phyloP scores from a whole-genome alignment of 2,329 filamentous ascomycete genomes.

The Albifimbria verrucaria region DNA sequence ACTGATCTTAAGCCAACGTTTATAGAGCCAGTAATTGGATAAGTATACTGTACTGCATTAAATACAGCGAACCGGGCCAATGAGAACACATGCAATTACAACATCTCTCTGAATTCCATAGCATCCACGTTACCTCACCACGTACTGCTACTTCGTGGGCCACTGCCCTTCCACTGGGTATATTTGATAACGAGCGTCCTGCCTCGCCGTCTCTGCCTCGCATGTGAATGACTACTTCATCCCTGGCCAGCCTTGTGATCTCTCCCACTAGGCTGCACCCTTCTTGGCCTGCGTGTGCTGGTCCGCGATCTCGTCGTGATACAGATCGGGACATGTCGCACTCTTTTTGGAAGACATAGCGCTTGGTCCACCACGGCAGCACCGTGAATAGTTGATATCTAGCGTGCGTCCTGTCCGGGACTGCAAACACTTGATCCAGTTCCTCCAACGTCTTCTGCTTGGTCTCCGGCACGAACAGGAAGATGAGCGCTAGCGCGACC shows the following conservation, averaged over 20 bases:
- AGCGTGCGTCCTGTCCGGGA: slow-evolving; percentile 27
- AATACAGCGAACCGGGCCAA: no score
- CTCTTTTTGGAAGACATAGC: slow-evolving; percentile 23
- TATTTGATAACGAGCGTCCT: not conserved
- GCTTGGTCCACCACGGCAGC: slow-evolving; percentile 29
- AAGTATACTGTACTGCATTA: no score
- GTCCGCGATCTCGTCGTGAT: slow-evolving; percentile 11
- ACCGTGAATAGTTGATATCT: slow-evolving; percentile 29
- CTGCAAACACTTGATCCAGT: slow-evolving; percentile 34
- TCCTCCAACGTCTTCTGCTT: slow-evolving; percentile 39
- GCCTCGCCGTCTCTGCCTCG: no score
- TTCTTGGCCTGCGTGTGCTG: not conserved
- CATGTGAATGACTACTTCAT: no score
- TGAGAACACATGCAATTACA: no score
- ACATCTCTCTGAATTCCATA: no score
- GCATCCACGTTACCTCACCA: no score
- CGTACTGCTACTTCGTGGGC: no score
- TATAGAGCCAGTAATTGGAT: no score
- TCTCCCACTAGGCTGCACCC: not conserved
- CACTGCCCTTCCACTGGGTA: not conserved
- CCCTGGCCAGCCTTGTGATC: no score
- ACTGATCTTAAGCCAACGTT: no score
- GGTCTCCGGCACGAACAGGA: slow-evolving; percentile 56
- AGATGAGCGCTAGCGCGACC: slow-evolving; percentile 60
- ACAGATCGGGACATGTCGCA: slow-evolving; percentile 27